Percentiles rank a stretch among this genome's conserved stretches.
Conservation (phyloP, 1,139 yeast species). For the Zygoascus hellenicus region DNA sequence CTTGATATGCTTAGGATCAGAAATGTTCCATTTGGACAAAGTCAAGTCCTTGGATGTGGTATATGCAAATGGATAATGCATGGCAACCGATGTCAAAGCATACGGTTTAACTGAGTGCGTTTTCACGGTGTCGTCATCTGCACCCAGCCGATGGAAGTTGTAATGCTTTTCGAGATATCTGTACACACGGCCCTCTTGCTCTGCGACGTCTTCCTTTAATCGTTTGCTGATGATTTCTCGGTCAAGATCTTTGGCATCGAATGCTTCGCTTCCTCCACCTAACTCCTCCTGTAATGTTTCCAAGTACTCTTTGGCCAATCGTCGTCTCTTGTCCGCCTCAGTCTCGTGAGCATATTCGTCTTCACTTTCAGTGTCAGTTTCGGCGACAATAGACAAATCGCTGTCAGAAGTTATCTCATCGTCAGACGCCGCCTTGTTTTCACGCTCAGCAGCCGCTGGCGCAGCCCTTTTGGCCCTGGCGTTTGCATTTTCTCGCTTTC, state of each 20-base stretch:
- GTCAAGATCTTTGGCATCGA: constrained; percentile 91
- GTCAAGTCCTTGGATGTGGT: constrained; percentile 81
- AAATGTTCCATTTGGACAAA: constrained; percentile 71
- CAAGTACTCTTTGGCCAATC: constrained; percentile 88
- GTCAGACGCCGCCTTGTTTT: constrained; percentile 15
- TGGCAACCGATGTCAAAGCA: constrained; percentile 34
- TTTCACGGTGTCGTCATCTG: constrained; percentile 13
- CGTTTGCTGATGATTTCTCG: constrained; percentile 76
- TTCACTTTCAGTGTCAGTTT: constrained; percentile 20
- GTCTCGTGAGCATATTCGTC: constrained; percentile 52
- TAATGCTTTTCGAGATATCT: constrained; percentile 45
- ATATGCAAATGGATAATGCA: constrained; percentile 56
- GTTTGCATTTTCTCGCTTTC: constrained; percentile 10
- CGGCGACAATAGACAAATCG: constrained; percentile 17
- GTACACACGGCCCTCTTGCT: constrained; percentile 75
- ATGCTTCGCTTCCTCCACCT: constrained; percentile 32
- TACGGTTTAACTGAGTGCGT: constrained; percentile 22
- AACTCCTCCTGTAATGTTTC: constrained; percentile 49
- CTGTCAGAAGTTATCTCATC: constrained; percentile 30
- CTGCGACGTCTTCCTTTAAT: constrained; percentile 84
- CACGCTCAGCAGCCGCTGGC: background rate
- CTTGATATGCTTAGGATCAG: constrained; percentile 35
- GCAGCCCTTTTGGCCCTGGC: constrained; percentile 5
- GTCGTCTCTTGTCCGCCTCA: constrained; percentile 89
- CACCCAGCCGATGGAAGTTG: constrained; percentile 13